These are phyloP conservation scores for Fusarium paranaense DNA, from an alignment of 2,329 filamentous ascomycete genomes.

Conservation along the genomic window DNA sequence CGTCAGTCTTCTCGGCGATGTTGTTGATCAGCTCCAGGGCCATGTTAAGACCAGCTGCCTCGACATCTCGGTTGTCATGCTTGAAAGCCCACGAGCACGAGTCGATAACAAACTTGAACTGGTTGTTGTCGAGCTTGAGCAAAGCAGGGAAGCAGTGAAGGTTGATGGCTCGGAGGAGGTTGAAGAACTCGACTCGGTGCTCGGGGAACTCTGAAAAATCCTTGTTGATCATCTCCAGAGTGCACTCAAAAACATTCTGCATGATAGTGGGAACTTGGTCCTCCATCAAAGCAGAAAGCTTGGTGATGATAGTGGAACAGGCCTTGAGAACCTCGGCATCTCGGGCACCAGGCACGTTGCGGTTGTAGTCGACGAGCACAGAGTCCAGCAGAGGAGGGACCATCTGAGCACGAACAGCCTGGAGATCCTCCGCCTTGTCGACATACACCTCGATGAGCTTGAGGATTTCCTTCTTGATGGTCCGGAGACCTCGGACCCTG, in stretches of 20 bases:
- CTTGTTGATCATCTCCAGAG: slow-evolving; percentile 99
- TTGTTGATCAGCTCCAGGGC: slow-evolving; percentile 97
- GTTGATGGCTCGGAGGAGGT: slow-evolving; percentile 94
- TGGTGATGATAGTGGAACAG: slow-evolving; percentile 97
- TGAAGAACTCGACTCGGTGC: slow-evolving; percentile 99
- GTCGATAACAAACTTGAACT: slow-evolving; percentile 99
- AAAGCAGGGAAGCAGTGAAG: slow-evolving; percentile 95
- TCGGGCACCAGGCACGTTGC: slow-evolving; percentile 93
- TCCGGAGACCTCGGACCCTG: slow-evolving; percentile 92
- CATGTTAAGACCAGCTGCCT: slow-evolving; percentile 97
- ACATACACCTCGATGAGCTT: slow-evolving; percentile 99
- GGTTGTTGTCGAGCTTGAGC: slow-evolving; percentile 91
- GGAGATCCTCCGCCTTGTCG: slow-evolving; percentile 95
- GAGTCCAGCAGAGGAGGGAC: slow-evolving; percentile 96
- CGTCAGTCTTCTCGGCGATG: slow-evolving; percentile 92
- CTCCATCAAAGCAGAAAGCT: slow-evolving; percentile 96
- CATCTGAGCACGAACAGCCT: slow-evolving; percentile 92
- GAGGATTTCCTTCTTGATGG: slow-evolving; percentile 99
- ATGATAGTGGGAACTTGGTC: slow-evolving; percentile 97
- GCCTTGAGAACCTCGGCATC: slow-evolving; percentile 97
- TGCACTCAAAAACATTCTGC: slow-evolving; percentile 99
- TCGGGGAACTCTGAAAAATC: slow-evolving; percentile 99
- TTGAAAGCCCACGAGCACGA: slow-evolving; percentile 99
- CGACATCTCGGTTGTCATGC: slow-evolving; percentile 98
- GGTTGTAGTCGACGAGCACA: slow-evolving; percentile 94